These are phyloP conservation scores for Paraconiothyrium sp. DNA, from an alignment of 2,329 filamentous ascomycete species.

Conservation along the genomic window DNA sequence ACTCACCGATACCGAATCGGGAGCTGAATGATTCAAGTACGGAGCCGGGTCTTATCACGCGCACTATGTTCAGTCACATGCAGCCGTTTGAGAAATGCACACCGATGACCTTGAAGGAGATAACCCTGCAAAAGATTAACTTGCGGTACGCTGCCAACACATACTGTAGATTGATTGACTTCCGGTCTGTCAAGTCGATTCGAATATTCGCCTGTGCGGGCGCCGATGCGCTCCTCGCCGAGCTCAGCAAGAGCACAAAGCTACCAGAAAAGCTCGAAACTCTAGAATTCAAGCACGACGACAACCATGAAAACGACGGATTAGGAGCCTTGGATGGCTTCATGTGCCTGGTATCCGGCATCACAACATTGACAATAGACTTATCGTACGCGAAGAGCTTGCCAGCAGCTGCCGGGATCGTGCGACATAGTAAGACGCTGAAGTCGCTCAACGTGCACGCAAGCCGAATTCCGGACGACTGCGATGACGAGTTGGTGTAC, in stretches of 20 bases:
- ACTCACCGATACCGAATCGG: conserved; percentile 45
- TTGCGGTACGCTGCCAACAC: conserved; percentile 59
- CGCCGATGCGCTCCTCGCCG: conserved; percentile 57
- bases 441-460: conserved; percentile 57
- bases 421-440: conserved; percentile 57
- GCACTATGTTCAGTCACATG: conserved; percentile 58
- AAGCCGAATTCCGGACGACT: conserved; percentile 45
- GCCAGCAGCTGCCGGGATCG: conserved; percentile 55
- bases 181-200: conserved; percentile 54
- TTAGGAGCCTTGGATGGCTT: conserved; percentile 59
- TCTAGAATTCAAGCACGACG: conserved; percentile 58
- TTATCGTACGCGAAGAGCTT: conserved; percentile 53
- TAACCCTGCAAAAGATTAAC: conserved; percentile 57
- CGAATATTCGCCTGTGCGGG: conserved; percentile 57
- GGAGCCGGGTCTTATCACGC: conserved; percentile 56
- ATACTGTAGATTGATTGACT: conserved; percentile 59
- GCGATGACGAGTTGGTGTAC: conserved; percentile 56
- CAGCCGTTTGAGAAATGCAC: conserved; percentile 58
- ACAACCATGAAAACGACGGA: conserved; percentile 58
- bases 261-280: conserved; percentile 57
- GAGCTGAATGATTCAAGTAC: conserved; percentile 60
- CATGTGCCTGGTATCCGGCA: conserved; percentile 56
- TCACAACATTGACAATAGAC: conserved; percentile 57
- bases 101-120: conserved; percentile 55
- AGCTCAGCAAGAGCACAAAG: conserved; percentile 56